Evolutionary conservation across 331 rosid genomes (phyloP).

Genomic region (Telfairia occidentalis): DNA sequence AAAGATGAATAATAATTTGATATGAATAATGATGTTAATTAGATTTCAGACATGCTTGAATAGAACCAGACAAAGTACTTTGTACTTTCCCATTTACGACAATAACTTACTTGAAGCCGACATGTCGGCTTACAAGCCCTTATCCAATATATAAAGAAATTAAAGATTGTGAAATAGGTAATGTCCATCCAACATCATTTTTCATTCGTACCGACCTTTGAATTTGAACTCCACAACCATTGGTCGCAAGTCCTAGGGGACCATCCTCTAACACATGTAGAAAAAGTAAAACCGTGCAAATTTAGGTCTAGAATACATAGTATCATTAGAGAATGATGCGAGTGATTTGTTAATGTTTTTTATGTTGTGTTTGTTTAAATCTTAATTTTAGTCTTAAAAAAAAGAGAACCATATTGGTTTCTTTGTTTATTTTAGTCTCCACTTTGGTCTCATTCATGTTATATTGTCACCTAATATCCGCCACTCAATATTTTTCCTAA

Average conservation of each 20-base stretch:
- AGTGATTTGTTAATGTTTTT: no score
- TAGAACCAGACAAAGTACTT: background rate
- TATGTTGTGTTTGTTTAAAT: no score
- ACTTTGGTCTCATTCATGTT: no score
- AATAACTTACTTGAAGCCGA: background rate
- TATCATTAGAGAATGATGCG: no score
- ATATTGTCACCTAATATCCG: no score
- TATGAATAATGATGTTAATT: no score
- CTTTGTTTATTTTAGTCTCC: no score
- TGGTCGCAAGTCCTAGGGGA: no score
- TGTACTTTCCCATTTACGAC: background rate
- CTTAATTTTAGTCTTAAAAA: no score
- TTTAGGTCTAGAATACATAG: background rate
- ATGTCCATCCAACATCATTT: background rate
- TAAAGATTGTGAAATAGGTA: background rate
- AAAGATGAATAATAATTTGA: background rate
- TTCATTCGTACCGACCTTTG: background rate
- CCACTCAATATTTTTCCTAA: no score
- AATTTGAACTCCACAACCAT: background rate
- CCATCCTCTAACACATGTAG: background rate
- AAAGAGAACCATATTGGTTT: no score
- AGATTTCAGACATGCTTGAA: background rate
- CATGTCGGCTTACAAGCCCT: background rate
- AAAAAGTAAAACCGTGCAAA: background rate
- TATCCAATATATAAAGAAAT: background rate